Evolutionary conservation across 1,284 basidiomycete species (phyloP), one percentile per base, ranked within the genome.

Genomic region (Naganishia liquefaciens): DNA sequence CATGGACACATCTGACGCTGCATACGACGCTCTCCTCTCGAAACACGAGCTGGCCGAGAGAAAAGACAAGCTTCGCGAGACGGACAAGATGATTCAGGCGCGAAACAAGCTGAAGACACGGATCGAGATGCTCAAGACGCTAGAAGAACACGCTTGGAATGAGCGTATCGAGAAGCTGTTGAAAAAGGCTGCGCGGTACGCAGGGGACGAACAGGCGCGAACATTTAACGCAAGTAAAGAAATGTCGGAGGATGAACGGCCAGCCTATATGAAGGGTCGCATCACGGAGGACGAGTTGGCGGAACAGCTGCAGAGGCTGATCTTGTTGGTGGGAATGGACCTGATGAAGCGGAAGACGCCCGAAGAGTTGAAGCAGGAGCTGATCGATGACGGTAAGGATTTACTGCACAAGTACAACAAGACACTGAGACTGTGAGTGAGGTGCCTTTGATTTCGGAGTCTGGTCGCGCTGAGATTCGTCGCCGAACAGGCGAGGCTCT

Each of bases 41-140:
- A 90, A 90, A 74, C 91, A 89, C 75, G 92, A 94, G 75, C 84
- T 84, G 19, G 87, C 90, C 64, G 93, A 95, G 77, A 91, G 90
- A 75, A 84, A 90, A 13, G 87, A 89, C 74, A 86, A 91, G 3
- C 81, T 91, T 46, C 84, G 91, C 63, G 92, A 95, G 78, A 90
- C 91, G 76, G 92, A 94, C 76, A 91, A 91, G 73, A 84, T 96
- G 66, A 87, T 89, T 75, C 88, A 91, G 69, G 90, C 93, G 73
- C 90, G 93, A 68, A 91, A 93, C 80, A 93, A 93, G 76, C 85
- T 96, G 72, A 88, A 88, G 72, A 86, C 91, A 72, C 85, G 92
- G 39, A 89, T 94, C 68, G 91, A 94, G 51, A 87, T 93, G 73
- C 82, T 95, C 65, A 85, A 84, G 68, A 82, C 80, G 21, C 87